Percentiles rank a stretch among this genome's conserved stretches.
phyloP scores from a whole-genome alignment of 495 filamentous ascomycete genomes.

The Collariella sp. region DNA sequence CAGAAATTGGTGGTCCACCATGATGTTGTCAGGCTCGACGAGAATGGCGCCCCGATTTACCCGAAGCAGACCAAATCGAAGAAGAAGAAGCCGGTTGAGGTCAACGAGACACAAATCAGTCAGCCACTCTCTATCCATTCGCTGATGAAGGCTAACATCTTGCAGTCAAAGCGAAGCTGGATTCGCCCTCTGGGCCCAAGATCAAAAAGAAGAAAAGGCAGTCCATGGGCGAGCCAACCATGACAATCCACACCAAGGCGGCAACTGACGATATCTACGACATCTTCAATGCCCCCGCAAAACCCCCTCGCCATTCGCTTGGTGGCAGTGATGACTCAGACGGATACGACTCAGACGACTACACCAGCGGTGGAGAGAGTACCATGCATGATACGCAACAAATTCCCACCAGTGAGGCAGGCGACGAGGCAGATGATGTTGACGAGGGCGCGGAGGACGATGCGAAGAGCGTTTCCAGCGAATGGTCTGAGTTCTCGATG shows the following conservation, averaged over 20 bases:
- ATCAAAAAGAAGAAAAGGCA: constrained; percentile 59
- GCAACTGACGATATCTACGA: constrained; percentile 96
- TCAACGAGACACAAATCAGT: constrained; percentile 83
- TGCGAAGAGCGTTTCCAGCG: constrained; percentile 54
- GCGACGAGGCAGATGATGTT: constrained; percentile 25
- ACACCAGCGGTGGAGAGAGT: constrained; percentile 73
- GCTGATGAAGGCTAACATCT: constrained; percentile 12
- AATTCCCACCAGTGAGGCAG: constrained; percentile 38
- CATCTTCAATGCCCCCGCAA: constrained; percentile 86
- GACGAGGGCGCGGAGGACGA: constrained; percentile 55
- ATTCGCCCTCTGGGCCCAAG: constrained; percentile 73
- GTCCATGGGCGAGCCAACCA: constrained; percentile 66
- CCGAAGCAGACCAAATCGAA: constrained; percentile 28
- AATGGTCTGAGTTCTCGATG: constrained; percentile 79
- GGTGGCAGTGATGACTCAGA: constrained; percentile 54
- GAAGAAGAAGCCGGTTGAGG: constrained; percentile 68
- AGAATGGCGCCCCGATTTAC: constrained; percentile 40
- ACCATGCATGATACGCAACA: constrained; percentile 52
- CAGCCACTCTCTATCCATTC: constrained; percentile 24
- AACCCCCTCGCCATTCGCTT: constrained; percentile 36
- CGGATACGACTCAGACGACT: constrained; percentile 64
- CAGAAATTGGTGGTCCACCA: constrained; percentile 39
- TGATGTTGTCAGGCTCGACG: constrained; percentile 39
- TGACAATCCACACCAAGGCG: constrained; percentile 92
- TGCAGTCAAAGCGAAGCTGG: constrained; percentile 82